A percentile compares a stretch with the other conserved stretches of the same genome.
phyloP scores from a whole-genome alignment of 768 basidiomycete species.

The Tephrocybe sp. region DNA sequence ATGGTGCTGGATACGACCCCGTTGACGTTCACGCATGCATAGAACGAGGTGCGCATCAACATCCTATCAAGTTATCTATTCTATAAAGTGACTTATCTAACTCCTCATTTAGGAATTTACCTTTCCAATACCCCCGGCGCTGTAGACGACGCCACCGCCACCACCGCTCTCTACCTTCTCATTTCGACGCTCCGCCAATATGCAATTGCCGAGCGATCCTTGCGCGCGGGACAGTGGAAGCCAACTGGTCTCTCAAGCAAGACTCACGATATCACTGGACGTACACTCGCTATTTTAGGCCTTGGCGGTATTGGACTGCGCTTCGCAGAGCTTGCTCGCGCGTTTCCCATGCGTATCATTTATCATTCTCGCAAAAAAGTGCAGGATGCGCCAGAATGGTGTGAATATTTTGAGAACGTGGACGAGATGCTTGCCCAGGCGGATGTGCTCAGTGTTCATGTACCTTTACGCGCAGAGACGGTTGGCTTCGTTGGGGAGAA shows the following conservation, averaged over 20 bases:
- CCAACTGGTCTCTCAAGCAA: slow-evolving; percentile 40
- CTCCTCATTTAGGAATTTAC: slow-evolving; percentile 53
- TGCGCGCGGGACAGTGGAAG: slow-evolving; percentile 64
- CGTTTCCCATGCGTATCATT: slow-evolving; percentile 87
- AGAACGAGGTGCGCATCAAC: slow-evolving; percentile 48
- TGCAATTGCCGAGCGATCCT: slow-evolving; percentile 57
- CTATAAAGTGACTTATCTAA: not conserved
- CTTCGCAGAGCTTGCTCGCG: slow-evolving; percentile 66
- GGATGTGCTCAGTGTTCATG: slow-evolving; percentile 85
- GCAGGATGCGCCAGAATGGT: slow-evolving; percentile 63
- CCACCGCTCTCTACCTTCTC: slow-evolving; percentile 80
- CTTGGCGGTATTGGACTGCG: slow-evolving; percentile 76
- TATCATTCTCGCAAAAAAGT: slow-evolving; percentile 70
- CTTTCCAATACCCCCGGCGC: slow-evolving; percentile 90
- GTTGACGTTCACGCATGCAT: slow-evolving; percentile 77
- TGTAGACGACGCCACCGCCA: slow-evolving; percentile 89
- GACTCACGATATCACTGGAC: slow-evolving; percentile 63
- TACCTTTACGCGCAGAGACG: slow-evolving; percentile 76
- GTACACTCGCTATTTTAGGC: slow-evolving; percentile 71
- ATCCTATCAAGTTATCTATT: not conserved
- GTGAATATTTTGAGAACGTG: slow-evolving; percentile 65
- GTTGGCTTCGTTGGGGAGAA: slow-evolving; percentile 70
- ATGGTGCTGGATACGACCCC: slow-evolving; percentile 91
- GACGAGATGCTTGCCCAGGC: slow-evolving; percentile 65
- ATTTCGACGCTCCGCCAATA: slow-evolving; percentile 77